Evolutionary conservation across 495 filamentous ascomycete species (phyloP).

Genomic region (Penicillium lividum): DNA sequence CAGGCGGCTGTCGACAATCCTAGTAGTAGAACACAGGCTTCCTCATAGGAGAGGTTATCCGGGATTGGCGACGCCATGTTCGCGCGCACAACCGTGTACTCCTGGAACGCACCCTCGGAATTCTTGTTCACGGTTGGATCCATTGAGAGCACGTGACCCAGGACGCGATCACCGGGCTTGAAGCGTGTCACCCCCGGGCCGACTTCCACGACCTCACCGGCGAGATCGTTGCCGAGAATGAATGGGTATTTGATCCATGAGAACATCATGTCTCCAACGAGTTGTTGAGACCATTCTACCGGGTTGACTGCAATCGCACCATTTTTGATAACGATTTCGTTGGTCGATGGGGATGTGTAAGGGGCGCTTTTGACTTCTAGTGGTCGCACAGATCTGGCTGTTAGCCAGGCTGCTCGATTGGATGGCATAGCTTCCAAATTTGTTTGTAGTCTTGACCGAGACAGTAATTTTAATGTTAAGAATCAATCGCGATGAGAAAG

Average conservation of each 20-base stretch:
- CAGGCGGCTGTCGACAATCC: constrained; percentile 51
- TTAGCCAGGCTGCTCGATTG: constrained; percentile 15
- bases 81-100: constrained; percentile 36
- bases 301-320: constrained; percentile 48
- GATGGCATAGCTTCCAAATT: background rate
- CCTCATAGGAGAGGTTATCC: constrained; percentile 32
- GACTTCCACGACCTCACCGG: constrained; percentile 54
- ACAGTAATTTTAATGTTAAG: too few species aligned
- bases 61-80: constrained; percentile 26
- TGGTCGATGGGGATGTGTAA: background rate
- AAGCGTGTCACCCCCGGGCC: constrained; percentile 33
- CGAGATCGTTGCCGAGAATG: constrained; percentile 56
- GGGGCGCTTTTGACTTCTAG: constrained; percentile 5
- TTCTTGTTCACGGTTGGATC: constrained; percentile 3
- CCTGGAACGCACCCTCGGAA: constrained; percentile 32
- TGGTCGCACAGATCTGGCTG: background rate
- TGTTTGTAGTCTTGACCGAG: background rate
- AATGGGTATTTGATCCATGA: constrained; percentile 43
- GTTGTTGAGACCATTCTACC: constrained; percentile 49
- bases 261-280: constrained; percentile 18
- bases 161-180: constrained; percentile 26
- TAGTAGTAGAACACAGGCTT: constrained; percentile 49
- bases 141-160: constrained; percentile 11
- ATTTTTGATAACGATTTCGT: constrained; percentile 43
- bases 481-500: too few species aligned